Percentiles rank a stretch among this genome's conserved stretches.
phyloP scores from a whole-genome alignment of 495 filamentous ascomycete species.

The Aspergillus nidulans region DNA sequence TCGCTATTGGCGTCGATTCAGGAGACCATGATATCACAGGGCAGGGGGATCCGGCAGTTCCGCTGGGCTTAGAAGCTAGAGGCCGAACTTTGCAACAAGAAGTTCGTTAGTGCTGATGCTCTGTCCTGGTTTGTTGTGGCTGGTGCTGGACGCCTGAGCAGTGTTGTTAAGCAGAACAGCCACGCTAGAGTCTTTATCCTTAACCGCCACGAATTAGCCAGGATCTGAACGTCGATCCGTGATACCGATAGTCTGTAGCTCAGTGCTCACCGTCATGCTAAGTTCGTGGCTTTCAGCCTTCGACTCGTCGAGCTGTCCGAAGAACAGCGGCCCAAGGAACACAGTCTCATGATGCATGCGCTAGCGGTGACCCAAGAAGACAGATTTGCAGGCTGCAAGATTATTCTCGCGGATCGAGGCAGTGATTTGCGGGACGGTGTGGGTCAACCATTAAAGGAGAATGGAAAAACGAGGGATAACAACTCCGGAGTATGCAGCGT shows the following conservation, averaged over 20 bases:
- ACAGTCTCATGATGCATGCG: not conserved
- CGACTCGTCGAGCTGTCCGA: not conserved
- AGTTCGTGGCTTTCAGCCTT: conserved; percentile 2
- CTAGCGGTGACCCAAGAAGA: not conserved
- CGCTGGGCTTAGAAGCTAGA: not conserved
- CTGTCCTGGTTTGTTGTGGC: not conserved
- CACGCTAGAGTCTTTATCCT: not conserved
- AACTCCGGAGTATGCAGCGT: no score
- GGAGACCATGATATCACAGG: conserved; percentile 14
- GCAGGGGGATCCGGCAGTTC: conserved; percentile 13
- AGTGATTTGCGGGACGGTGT: not conserved
- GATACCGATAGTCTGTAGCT: no score
- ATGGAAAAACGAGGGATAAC: not conserved
- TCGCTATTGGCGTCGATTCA: not conserved
- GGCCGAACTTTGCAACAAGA: not conserved
- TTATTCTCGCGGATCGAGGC: not conserved
- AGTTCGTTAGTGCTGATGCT: not conserved
- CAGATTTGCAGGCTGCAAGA: not conserved
- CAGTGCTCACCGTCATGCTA: not conserved
- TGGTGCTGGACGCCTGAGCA: not conserved
- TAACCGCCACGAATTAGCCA: not conserved
- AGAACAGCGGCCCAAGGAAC: not conserved
- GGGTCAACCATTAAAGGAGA: not conserved
- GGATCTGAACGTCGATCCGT: not conserved
- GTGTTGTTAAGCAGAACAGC: not conserved